Evolutionary conservation across 192 early-diverging fungal species (phyloP).

Genomic region (Gigaspora rosea): DNA sequence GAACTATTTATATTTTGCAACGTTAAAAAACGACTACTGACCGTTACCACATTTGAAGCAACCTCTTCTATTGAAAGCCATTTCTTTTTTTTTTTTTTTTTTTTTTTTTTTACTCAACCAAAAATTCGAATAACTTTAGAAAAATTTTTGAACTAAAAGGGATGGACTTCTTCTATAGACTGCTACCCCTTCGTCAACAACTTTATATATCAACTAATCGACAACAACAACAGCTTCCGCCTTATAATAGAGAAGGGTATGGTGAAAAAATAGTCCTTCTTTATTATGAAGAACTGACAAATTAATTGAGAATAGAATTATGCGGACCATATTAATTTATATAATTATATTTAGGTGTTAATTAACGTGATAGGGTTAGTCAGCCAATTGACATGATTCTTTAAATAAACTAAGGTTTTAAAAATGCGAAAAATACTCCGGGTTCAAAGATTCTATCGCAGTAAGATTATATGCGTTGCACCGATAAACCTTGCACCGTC

Average conservation of each 20-base stretch:
- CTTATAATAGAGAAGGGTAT: neutral
- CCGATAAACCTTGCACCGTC: too few species aligned
- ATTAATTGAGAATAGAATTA: too few species aligned
- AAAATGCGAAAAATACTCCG: too few species aligned
- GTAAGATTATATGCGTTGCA: too few species aligned
- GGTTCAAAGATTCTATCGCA: too few species aligned
- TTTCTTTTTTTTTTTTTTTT: conserved; percentile 5
- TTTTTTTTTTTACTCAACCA: neutral
- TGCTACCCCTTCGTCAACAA: conserved; percentile 27
- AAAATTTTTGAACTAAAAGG: neutral
- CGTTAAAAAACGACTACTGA: conserved; percentile 25
- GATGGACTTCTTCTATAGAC: conserved; percentile 12
- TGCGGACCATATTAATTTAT: too few species aligned
- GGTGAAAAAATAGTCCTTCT: too few species aligned
- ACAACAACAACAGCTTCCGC: conserved; percentile 26
- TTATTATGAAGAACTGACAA: too few species aligned
- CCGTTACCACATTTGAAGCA: conserved; percentile 64
- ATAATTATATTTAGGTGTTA: too few species aligned
- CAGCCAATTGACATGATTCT: too few species aligned
- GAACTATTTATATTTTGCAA: neutral
- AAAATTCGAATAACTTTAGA: neutral
- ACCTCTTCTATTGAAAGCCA: conserved; percentile 44
- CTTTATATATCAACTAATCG: conserved; percentile 13
- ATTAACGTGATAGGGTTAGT: too few species aligned
- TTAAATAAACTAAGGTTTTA: too few species aligned